Percentiles rank a stretch among this genome's conserved stretches.
Evolutionary conservation across 2,329 filamentous ascomycete species (phyloP).

Genomic region (Lachnum nothofagi): DNA sequence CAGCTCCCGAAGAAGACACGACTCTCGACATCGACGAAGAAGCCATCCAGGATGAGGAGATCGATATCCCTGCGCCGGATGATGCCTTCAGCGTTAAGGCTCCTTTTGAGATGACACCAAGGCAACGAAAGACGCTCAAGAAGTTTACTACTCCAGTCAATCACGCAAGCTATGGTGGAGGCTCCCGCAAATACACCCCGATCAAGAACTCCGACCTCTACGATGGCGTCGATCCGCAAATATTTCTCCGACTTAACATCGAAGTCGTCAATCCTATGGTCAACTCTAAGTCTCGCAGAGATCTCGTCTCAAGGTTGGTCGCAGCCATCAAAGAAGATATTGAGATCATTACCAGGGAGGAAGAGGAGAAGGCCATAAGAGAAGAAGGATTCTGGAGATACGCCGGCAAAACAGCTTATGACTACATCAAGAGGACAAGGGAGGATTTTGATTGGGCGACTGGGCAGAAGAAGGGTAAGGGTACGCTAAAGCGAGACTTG

Average conservation of each 20-base stretch:
- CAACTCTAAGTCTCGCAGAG: constrained; percentile 25
- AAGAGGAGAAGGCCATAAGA: constrained; percentile 23
- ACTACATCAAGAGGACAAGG: constrained; percentile 20
- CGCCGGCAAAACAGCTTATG: constrained; percentile 26
- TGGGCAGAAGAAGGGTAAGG: constrained; percentile 25
- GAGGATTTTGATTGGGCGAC: constrained; percentile 29
- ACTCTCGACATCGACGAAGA: constrained; percentile 2
- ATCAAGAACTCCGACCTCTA: constrained; percentile 13
- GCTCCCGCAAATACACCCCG: constrained; percentile 19
- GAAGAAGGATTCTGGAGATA: constrained; percentile 32
- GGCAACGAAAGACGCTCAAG: constrained; percentile 23
- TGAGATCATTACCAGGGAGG: constrained; percentile 24
- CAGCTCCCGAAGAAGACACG: neutral
- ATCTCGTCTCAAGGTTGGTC: constrained; percentile 26
- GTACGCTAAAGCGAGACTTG: neutral
- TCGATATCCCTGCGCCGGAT: neutral
- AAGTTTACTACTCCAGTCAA: constrained; percentile 17
- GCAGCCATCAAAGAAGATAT: constrained; percentile 27
- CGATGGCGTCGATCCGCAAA: constrained; percentile 23
- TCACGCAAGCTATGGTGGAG: constrained; percentile 15
- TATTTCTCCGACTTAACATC: constrained; percentile 29
- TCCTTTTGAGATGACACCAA: constrained; percentile 21
- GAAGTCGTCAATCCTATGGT: constrained; percentile 18
- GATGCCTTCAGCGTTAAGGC: constrained; percentile 15
- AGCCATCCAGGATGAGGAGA: constrained; percentile 2